Base-by-base conservation (phyloP, 495 filamentous ascomycete genomes). In the Hypomontagnella monticulosa region DNA sequence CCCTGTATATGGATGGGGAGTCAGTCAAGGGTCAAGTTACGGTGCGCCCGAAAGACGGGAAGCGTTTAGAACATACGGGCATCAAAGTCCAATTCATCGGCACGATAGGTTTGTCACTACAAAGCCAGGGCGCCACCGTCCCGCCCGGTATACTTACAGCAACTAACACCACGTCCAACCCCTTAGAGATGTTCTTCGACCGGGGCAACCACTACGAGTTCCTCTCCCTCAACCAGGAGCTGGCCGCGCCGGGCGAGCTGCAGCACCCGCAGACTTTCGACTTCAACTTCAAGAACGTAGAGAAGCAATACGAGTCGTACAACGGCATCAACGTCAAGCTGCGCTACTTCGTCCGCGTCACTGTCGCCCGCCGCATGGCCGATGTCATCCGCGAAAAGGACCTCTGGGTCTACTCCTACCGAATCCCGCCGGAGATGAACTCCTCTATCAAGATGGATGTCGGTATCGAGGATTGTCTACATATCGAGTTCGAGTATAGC, bases 81-180 rank as follows among this genome's bases (percentile, higher is more conserved):
- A 98, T 99, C 83, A 99, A 99, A 81, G 93, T 99, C 70, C 96
- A 99, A 76, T 99, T 99, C 81, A 97, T 99, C 67, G 95, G 95
- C 69, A 96, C 94, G 53, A 99, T 99, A 83, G 94, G 93, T 95
- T 71, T 44, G 82, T 61, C 27, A 4, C 19, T 54, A 14, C 23
- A 6, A 27, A 27, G 3, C 23, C 23, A 27, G 23, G 23, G 23
- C 3, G 23, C 23, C 3, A 27, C 23, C 23, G 3, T 27, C 23
- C 23, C 23, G 23, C 6, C 23, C 3, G 23, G 23, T 27, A 27
- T 6, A 27, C 23, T 27, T 27, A 27, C 23, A 27, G 23, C 23
- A 27, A 27, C 23, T 27, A 27, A 27, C 23, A 27, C 23, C 23
- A 2, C 23, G 6, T 37, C 6, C 27, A 32, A 10, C 16, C 40